Conservation (phyloP, 2,329 filamentous ascomycete genomes). For the Phoma sp. region DNA sequence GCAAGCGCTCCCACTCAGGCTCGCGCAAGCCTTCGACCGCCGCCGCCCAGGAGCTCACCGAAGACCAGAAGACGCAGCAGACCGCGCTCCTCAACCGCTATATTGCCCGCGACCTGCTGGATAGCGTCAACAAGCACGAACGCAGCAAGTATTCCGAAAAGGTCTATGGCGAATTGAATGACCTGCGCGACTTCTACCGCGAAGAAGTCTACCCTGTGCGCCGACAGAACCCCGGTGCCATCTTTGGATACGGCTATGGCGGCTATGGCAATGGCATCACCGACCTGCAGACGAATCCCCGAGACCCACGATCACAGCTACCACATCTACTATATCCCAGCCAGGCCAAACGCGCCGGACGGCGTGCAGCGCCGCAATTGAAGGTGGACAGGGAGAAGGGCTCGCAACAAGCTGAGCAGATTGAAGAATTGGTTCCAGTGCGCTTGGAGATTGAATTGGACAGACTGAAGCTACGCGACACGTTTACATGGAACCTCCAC, state of each 20-base stretch:
- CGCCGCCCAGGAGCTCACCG: slow-evolving; percentile 49
- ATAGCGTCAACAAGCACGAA: slow-evolving; percentile 62
- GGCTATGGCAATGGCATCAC: slow-evolving; percentile 90
- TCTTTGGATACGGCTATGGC: slow-evolving; percentile 78
- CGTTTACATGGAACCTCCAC: slow-evolving; percentile 98
- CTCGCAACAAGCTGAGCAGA: slow-evolving; percentile 86
- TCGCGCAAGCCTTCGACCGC: slow-evolving; percentile 58
- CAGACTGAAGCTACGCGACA: slow-evolving; percentile 93
- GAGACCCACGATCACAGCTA: slow-evolving; percentile 50
- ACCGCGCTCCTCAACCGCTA: slow-evolving; percentile 67
- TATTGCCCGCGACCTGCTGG: slow-evolving; percentile 68
- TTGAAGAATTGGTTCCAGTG: slow-evolving; percentile 90
- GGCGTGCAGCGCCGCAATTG: slow-evolving; percentile 74
- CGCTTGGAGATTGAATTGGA: slow-evolving; percentile 94
- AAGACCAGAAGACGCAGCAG: slow-evolving; percentile 44
- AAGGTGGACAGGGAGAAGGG: slow-evolving; percentile 81
- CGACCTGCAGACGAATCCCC: slow-evolving; percentile 61
- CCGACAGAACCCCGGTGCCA: slow-evolving; percentile 62
- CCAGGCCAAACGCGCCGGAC: slow-evolving; percentile 77
- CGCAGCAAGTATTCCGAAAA: slow-evolving; percentile 60
- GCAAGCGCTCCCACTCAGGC: slow-evolving; percentile 68
- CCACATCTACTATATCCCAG: slow-evolving; percentile 77
- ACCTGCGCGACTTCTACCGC: slow-evolving; percentile 37
- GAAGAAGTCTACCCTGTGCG: slow-evolving; percentile 65
- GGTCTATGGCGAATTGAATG: slow-evolving; percentile 67